Percentiles rank a stretch among this genome's conserved stretches.
Evolutionary conservation across 2,329 filamentous ascomycete genomes (phyloP).

Genomic region (Beauveria sp.): DNA sequence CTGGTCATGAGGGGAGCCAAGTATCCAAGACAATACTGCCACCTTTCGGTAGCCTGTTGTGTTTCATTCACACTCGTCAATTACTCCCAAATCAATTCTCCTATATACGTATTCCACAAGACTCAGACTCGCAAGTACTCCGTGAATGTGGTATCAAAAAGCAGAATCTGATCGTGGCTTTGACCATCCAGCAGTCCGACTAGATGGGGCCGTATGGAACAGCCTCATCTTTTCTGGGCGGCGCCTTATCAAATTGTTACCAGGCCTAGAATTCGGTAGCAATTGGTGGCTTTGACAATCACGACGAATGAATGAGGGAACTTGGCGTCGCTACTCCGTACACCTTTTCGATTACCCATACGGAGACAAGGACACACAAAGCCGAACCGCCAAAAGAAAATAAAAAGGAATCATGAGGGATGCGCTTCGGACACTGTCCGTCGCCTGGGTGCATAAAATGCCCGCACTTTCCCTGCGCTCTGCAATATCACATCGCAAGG

Average conservation of each 20-base stretch:
- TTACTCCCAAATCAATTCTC: no score
- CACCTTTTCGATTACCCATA: not conserved
- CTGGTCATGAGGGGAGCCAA: not conserved
- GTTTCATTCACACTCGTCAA: no score
- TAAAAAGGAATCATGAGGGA: not conserved
- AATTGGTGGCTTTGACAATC: not conserved
- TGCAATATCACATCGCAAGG: not conserved
- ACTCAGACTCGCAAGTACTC: not conserved
- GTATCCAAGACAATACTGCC: not conserved
- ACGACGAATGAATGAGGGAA: not conserved
- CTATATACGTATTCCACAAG: not conserved
- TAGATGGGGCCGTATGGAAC: not conserved
- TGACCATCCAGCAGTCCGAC: not conserved
- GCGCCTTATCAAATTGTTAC: not conserved
- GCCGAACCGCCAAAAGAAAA: not conserved
- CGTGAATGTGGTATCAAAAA: no score
- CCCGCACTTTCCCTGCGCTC: not conserved
- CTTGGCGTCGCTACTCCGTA: not conserved
- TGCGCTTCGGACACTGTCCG: slow-evolving; percentile 3
- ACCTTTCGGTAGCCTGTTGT: no score
- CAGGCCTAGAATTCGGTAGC: not conserved
- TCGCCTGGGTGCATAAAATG: not conserved
- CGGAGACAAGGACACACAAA: not conserved
- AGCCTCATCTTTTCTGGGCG: not conserved
- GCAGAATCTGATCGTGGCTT: not conserved